phyloP scores from a whole-genome alignment of 75 land plant genomes.

The Isoetes taiwanensis region DNA sequence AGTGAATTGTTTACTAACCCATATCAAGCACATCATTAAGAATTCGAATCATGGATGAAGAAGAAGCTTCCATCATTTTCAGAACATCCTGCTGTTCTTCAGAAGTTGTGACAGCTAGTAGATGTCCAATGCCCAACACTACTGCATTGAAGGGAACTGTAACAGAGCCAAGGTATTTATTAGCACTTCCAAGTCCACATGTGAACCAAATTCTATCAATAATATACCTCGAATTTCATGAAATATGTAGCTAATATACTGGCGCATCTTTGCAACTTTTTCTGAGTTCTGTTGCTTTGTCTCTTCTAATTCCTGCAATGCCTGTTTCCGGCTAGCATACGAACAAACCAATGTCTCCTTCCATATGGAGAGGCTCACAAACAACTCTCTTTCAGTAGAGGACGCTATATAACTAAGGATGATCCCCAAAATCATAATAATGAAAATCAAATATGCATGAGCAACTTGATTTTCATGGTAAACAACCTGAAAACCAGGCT shows the following conservation, averaged over 20 bases:
- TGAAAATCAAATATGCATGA: no score
- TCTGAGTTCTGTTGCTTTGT: background rate
- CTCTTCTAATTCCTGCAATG: background rate
- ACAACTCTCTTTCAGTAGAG: no score
- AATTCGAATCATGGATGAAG: conserved; percentile 40
- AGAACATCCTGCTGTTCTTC: conserved; percentile 24
- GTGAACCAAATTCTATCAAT: background rate
- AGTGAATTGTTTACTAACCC: conserved; percentile 15
- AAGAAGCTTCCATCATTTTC: conserved; percentile 37
- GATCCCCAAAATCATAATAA: no score
- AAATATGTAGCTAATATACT: conserved; percentile 3
- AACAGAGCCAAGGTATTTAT: no score
- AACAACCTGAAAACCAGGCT: no score
- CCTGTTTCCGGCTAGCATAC: background rate
- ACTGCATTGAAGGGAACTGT: conserved; percentile 43
- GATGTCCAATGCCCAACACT: conserved; percentile 30
- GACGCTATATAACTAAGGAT: no score
- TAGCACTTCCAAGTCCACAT: background rate
- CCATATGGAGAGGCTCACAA: no score
- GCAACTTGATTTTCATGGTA: no score
- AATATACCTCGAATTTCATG: conserved; percentile 7
- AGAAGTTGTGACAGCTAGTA: conserved; percentile 15
- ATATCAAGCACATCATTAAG: conserved; percentile 40
- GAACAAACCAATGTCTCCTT: no score
- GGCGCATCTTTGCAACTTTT: background rate